A percentile compares a stretch with the other conserved stretches of the same genome.
phyloP scores from a whole-genome alignment of 352 stramenopile genomes.

The Pseudoperonospora humuli region DNA sequence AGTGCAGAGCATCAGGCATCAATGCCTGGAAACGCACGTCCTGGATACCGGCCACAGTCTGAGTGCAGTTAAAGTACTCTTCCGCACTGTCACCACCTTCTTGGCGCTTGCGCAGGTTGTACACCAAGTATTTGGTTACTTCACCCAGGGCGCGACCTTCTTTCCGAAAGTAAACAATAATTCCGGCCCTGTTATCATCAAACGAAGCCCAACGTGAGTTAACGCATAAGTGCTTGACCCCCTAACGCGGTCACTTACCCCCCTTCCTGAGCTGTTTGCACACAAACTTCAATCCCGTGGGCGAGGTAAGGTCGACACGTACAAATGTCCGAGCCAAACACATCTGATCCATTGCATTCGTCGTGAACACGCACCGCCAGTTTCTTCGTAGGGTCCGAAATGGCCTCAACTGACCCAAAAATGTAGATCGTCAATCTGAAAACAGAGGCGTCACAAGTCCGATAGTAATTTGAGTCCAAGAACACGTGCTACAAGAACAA shows the following conservation, averaged over 20 bases:
- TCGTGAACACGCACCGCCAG: conserved; percentile 97
- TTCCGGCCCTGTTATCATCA: conserved; percentile 56
- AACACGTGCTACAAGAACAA: not conserved
- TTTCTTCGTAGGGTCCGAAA: conserved; percentile 96
- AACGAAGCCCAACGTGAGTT: conserved; percentile 3
- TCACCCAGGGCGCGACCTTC: conserved; percentile 95
- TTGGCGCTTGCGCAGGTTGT: conserved; percentile 98
- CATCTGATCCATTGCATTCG: conserved; percentile 98
- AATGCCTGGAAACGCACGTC: conserved; percentile 98
- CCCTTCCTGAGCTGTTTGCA: conserved; percentile 95
- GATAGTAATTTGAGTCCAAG: conserved; percentile 3
- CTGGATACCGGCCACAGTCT: conserved; percentile 95
- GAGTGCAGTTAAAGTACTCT: conserved; percentile 99
- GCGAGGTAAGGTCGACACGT: conserved; percentile 98
- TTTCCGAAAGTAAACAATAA: conserved; percentile 99
- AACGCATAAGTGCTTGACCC: too few relatives aligned
- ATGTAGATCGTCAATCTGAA: conserved; percentile 94
- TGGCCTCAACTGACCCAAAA: conserved; percentile 94
- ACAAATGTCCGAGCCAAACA: conserved; percentile 98
- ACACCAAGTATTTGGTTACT: conserved; percentile 99
- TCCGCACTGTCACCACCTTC: conserved; percentile 94
- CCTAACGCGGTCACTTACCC: conserved; percentile 47
- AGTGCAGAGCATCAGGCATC: conserved; percentile 99
- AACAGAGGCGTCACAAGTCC: not conserved
- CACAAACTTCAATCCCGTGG: conserved; percentile 98